phyloP scores from a whole-genome alignment of 495 filamentous ascomycete species.

The Penicillium subrubescens region DNA sequence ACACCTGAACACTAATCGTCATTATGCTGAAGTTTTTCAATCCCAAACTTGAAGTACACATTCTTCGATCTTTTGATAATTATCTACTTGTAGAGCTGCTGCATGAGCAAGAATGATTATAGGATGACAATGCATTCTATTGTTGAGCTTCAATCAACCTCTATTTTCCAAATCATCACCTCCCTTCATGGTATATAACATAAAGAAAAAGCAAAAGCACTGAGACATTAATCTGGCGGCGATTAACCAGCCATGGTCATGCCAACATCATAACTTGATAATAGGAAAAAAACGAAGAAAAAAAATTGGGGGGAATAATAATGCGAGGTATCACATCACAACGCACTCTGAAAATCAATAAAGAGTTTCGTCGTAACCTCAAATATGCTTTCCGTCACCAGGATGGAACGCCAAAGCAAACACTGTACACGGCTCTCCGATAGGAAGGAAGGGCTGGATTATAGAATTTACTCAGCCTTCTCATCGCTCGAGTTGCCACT shows the following conservation, averaged over 20 bases:
- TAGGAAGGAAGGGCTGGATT: background rate
- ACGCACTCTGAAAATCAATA: slow-evolving; percentile 19
- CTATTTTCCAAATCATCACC: slow-evolving; percentile 3
- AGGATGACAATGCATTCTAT: slow-evolving; percentile 1
- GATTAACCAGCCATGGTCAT: slow-evolving; percentile 15
- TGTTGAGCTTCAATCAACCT: background rate
- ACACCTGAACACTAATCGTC: too few relatives aligned
- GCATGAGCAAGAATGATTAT: background rate
- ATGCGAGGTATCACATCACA: slow-evolving; percentile 21
- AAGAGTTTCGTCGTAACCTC: slow-evolving; percentile 12
- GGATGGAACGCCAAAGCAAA: slow-evolving; percentile 25
- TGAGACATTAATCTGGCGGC: slow-evolving; percentile 12
- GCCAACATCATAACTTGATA: slow-evolving; percentile 8
- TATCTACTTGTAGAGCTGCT: background rate
- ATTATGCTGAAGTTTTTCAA: too few relatives aligned
- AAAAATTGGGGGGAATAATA: slow-evolving; percentile 3
- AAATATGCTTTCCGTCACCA: slow-evolving; percentile 24
- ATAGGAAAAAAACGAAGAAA: slow-evolving; percentile 1
- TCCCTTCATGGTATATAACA: slow-evolving; percentile 11
- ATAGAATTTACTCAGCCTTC: slow-evolving; percentile 26
- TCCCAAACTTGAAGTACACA: too few relatives aligned
- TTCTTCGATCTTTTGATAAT: background rate
- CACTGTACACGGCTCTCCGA: background rate
- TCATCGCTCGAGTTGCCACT: slow-evolving; percentile 25
- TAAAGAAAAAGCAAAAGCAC: slow-evolving; percentile 12